A percentile compares a stretch with the other conserved stretches of the same genome.
Conservation (phyloP, 768 basidiomycete species). For the Lactarius sp. region DNA sequence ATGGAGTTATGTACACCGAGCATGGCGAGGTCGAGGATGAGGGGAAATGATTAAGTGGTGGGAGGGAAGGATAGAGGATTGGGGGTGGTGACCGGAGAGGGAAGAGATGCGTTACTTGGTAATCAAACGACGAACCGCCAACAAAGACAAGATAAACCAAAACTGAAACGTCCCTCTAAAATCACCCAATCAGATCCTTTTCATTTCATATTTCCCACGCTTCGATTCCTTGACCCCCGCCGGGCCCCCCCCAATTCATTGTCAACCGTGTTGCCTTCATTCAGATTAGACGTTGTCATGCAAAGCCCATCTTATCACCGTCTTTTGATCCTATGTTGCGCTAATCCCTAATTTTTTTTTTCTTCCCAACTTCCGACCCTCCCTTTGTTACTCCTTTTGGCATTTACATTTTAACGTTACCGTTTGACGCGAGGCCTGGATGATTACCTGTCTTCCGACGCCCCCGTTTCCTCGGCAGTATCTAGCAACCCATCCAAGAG, state of each 20-base stretch:
- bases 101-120: conserved; percentile 11
- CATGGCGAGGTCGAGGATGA: conserved; percentile 10
- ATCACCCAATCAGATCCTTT: conserved; percentile 21
- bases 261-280: background rate
- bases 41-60: conserved; percentile 2
- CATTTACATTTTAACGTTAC: conserved; percentile 15
- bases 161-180: background rate
- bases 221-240: background rate
- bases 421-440: conserved; percentile 18
- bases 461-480: conserved; percentile 14
- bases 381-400: conserved; percentile 22
- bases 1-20: conserved; percentile 22
- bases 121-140: conserved; percentile 16
- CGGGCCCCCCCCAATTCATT: background rate
- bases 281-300: background rate
- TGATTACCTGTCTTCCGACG: conserved; percentile 5
- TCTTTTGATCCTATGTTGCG: background rate
- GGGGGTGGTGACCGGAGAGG: conserved; percentile 15
- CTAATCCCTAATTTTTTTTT: background rate
- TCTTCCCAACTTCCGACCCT: background rate
- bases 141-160: conserved; percentile 8
- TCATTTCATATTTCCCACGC: conserved; percentile 21
- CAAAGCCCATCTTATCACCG: conserved; percentile 8
- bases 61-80: background rate
- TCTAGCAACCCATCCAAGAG: background rate